phyloP scores from a whole-genome alignment of 768 basidiomycete genomes.

The Russula griseocarnosa region DNA sequence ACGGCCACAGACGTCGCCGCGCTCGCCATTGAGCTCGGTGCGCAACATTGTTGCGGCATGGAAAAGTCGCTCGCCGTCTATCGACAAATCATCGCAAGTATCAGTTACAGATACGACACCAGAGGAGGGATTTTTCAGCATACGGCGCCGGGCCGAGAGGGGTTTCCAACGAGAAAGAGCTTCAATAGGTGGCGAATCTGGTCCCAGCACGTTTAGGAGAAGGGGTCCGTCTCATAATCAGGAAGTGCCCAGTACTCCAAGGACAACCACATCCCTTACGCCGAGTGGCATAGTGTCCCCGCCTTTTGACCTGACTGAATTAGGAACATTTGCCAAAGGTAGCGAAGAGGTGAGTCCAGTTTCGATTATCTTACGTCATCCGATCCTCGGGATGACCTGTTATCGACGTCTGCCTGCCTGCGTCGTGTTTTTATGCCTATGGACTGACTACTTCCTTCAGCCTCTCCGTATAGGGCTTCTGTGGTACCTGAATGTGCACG shows the following conservation, averaged over 20 bases:
- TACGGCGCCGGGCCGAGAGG: constrained; percentile 44
- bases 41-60: constrained; percentile 75
- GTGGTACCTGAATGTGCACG: constrained; percentile 93
- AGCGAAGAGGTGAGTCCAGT: constrained; percentile 44
- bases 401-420: constrained; percentile 7
- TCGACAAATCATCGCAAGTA: constrained; percentile 27
- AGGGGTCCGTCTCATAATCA: constrained; percentile 12
- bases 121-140: constrained; percentile 49
- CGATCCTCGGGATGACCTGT: constrained; percentile 1
- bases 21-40: constrained; percentile 68
- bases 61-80: constrained; percentile 66
- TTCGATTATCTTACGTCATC: constrained; percentile 14
- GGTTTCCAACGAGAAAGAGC: constrained; percentile 33
- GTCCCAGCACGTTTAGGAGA: constrained; percentile 16
- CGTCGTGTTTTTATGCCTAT: constrained; percentile 16
- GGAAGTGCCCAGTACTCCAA: constrained; percentile 32
- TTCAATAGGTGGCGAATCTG: constrained; percentile 14
- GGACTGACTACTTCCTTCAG: constrained; percentile 41
- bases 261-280: constrained; percentile 29
- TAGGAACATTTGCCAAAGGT: constrained; percentile 42
- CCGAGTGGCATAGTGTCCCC: constrained; percentile 40
- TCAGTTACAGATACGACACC: constrained; percentile 14
- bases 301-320: constrained; percentile 46
- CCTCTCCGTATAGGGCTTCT: constrained; percentile 80
- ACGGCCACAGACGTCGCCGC: constrained; percentile 58